Conservation (phyloP, 192 early-diverging fungal genomes). For the Coemansia biformis region DNA sequence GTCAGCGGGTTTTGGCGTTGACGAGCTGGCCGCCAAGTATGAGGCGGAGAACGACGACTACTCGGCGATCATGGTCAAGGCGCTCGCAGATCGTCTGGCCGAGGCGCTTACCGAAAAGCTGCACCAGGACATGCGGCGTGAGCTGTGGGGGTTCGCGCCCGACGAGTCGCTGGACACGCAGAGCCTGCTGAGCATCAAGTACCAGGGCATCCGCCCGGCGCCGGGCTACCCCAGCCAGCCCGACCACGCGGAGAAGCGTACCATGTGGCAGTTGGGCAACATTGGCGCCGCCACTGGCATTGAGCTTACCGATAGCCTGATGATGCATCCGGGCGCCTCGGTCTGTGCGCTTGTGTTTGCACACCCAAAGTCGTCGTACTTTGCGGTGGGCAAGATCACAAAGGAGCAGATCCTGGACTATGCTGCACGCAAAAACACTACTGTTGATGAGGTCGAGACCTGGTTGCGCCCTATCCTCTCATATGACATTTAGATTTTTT, state of each 20-base stretch:
- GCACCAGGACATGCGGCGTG: slow-evolving; percentile 83
- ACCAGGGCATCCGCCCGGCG: slow-evolving; percentile 92
- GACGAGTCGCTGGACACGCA: slow-evolving; percentile 66
- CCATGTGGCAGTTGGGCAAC: slow-evolving; percentile 87
- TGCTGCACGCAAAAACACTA: slow-evolving; percentile 62
- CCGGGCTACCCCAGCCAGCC: slow-evolving; percentile 95
- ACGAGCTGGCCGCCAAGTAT: slow-evolving; percentile 78
- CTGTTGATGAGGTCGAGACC: slow-evolving; percentile 61
- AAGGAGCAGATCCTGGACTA: slow-evolving; percentile 87
- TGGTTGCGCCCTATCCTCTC: slow-evolving; percentile 72
- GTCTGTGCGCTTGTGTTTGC: slow-evolving; percentile 76
- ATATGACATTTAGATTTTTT: slow-evolving; percentile 58
- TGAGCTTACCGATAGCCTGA: slow-evolving; percentile 83
- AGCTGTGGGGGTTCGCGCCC: slow-evolving; percentile 83
- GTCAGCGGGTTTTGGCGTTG: slow-evolving; percentile 83
- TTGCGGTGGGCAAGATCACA: slow-evolving; percentile 92
- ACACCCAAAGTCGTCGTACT: slow-evolving; percentile 76
- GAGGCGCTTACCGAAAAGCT: slow-evolving; percentile 88
- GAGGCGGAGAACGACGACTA: slow-evolving; percentile 84
- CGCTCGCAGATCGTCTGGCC: slow-evolving; percentile 87
- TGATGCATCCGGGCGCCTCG: slow-evolving; percentile 88
- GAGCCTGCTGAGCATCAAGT: slow-evolving; percentile 86
- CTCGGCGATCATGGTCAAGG: slow-evolving; percentile 90
- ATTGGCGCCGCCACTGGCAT: slow-evolving; percentile 78
- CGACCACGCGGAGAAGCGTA: slow-evolving; percentile 89